Evolutionary conservation across 352 stramenopile species (phyloP), one percentile per base, ranked within the genome.

Genomic region (Phytophthora fragariaefolia): DNA sequence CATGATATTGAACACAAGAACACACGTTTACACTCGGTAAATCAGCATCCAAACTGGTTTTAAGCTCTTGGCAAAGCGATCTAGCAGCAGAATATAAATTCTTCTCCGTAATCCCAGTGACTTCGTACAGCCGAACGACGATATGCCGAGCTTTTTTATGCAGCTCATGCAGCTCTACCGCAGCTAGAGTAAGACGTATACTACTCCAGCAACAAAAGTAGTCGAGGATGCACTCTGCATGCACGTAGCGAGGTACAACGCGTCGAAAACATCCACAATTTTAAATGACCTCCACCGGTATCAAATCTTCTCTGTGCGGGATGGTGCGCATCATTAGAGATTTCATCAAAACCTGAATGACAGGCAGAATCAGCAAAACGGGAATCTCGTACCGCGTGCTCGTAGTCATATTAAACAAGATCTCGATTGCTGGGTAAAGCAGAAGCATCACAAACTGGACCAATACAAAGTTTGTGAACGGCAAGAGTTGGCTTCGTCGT

Each of bases 171-270:
- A 62, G 1, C 12, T 22, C 18, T 30, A 62, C 15, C 1, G 13
- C 27, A 20, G 42, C 54, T 23, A 46, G 54, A 2, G 18, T 4
- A 4, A 64, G 51, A 24, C 74, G 58, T 10, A 72, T 20, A 76
- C 63, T 3, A 76, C 45, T n/a, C 45, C 26, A 10, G 23, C 12
- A 7, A 65, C 24, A 3, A 48, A 52, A 12, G 27, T 24, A 10
- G n/a, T n/a, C 10, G 65, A 69, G 0, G 58, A 55, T 1, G 56
- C n/a, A 2, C 9, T 40, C 46, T 73, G 59, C 66, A 73, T 69
- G 15, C 30, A 53, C 1, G 28, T 59, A 3, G 59, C 53, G 20
- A 73, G 10, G 32, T 63, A 69, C 17, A 69, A 6, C 6, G 66
- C 32, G 7, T 65, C 56, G 18, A 65, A 65, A 15, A 65, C 58